Conservation (phyloP, 352 stramenopile genomes). For the Globisporangium apiculatum region DNA sequence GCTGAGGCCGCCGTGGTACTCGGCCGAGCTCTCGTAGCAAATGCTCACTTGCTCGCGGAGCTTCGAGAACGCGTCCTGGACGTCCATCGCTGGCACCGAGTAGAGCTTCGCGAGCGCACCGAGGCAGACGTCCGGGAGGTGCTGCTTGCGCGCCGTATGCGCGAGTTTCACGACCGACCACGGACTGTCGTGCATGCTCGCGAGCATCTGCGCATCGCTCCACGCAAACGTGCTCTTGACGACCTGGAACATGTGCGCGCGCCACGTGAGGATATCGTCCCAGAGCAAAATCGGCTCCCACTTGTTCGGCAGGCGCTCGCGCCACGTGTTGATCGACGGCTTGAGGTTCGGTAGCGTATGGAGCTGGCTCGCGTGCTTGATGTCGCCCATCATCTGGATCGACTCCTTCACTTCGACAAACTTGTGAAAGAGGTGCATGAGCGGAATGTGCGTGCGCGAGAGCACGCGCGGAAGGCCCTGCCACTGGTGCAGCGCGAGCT, state of each 20-base stretch:
- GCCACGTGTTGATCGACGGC: constrained; percentile 89
- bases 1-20: constrained; percentile 83
- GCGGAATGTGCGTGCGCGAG: constrained; percentile 63
- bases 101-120: constrained; percentile 84
- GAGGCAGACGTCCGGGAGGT: constrained; percentile 81
- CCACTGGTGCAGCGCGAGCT: constrained; percentile 86
- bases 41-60: constrained; percentile 91
- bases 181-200: constrained; percentile 88
- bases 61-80: constrained; percentile 91
- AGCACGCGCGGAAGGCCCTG: constrained; percentile 80
- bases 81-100: constrained; percentile 87
- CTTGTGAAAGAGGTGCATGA: constrained; percentile 88
- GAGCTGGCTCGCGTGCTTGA: constrained; percentile 72
- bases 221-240: constrained; percentile 86
- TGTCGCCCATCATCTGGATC: constrained; percentile 88
- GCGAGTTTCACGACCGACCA: constrained; percentile 91
- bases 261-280: constrained; percentile 92
- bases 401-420: constrained; percentile 92
- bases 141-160: constrained; percentile 88
- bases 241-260: constrained; percentile 90
- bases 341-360: constrained; percentile 89
- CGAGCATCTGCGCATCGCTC: constrained; percentile 85
- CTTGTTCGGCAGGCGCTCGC: constrained; percentile 90
- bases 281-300: constrained; percentile 91
- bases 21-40: constrained; percentile 85